Conservation (phyloP, 805 yeast genomes). For the Wickerhamiella cacticola region DNA sequence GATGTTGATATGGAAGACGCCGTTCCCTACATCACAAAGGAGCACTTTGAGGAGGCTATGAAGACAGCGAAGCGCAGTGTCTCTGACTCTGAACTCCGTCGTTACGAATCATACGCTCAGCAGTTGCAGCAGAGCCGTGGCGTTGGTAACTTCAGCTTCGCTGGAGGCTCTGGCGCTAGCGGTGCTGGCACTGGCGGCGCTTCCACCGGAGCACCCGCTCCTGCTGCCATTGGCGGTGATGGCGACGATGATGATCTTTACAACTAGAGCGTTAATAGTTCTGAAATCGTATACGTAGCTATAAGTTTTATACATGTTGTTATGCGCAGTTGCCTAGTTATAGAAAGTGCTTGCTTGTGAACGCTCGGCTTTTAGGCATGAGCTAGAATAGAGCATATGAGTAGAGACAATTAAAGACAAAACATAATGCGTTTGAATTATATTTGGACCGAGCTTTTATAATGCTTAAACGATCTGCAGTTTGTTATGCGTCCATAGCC, state of each 20-base stretch:
- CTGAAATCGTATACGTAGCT: background rate
- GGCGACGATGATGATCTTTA: conserved; percentile 60
- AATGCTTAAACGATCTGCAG: background rate
- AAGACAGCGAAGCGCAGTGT: conserved; percentile 97
- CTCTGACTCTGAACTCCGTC: conserved; percentile 91
- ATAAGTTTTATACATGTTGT: background rate
- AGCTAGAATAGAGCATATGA: too few relatives aligned
- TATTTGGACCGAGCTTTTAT: too few relatives aligned
- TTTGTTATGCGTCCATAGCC: background rate
- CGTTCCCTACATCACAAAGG: conserved; percentile 87
- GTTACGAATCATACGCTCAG: conserved; percentile 97
- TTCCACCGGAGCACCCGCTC: too few relatives aligned
- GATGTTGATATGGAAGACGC: conserved; percentile 64
- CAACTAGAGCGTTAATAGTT: conserved; percentile 28
- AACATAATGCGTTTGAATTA: too few relatives aligned
- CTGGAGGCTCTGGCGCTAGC: conserved; percentile 29
- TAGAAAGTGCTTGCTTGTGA: too few relatives aligned
- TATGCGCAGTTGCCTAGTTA: too few relatives aligned
- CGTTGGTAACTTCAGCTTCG: conserved; percentile 81
- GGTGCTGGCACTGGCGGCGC: conserved; percentile 33
- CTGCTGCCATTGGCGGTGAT: conserved; percentile 39
- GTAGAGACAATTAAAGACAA: too few relatives aligned
- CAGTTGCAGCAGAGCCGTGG: conserved; percentile 95
- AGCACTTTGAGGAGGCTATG: conserved; percentile 98
- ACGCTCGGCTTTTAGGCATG: too few relatives aligned